Percentiles rank a stretch among this genome's conserved stretches.
These are phyloP conservation scores for Lenwebbia sp. DNA, from an alignment of 345 rosid genomes.

Conservation along the genomic window DNA sequence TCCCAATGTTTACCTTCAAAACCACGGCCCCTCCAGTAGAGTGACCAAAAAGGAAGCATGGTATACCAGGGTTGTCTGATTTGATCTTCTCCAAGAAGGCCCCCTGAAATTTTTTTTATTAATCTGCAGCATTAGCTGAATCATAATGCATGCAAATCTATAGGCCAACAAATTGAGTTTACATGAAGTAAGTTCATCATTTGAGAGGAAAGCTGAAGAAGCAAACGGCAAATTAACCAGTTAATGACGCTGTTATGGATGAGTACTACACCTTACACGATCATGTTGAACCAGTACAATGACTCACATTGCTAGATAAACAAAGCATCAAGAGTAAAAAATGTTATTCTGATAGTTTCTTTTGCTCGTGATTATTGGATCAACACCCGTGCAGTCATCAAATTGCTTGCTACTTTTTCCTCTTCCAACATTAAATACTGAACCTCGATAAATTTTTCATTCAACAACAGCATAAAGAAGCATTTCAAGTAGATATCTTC, in stretches of 20 bases:
- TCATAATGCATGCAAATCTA: not conserved
- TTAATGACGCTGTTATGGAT: not conserved
- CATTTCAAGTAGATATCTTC: not conserved
- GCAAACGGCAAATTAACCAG: not conserved
- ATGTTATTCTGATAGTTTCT: not conserved
- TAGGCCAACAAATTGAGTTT: not conserved
- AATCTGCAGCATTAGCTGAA: not conserved
- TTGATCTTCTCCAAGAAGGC: conserved; percentile 78
- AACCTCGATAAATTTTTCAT: not conserved
- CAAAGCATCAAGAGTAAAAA: not conserved
- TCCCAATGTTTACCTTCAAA: conserved; percentile 42
- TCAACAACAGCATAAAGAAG: not conserved
- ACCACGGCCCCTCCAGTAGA: conserved; percentile 98
- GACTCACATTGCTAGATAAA: not conserved
- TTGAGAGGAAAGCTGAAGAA: not conserved
- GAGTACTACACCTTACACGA: not conserved
- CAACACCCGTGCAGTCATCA: not conserved
- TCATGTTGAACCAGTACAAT: not conserved
- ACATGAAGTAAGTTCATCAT: not conserved
- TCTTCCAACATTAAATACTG: not conserved
- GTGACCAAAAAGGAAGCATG: conserved; percentile 97
- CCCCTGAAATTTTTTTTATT: conserved; percentile 21
- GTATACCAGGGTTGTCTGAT: conserved; percentile 68
- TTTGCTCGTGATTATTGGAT: not conserved
- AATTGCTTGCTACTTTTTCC: not conserved